Percentiles rank a stretch among this genome's conserved stretches.
These are phyloP conservation scores for Aureobasidium leucospermi DNA, from an alignment of 2,329 filamentous ascomycete species.

Conservation along the genomic window DNA sequence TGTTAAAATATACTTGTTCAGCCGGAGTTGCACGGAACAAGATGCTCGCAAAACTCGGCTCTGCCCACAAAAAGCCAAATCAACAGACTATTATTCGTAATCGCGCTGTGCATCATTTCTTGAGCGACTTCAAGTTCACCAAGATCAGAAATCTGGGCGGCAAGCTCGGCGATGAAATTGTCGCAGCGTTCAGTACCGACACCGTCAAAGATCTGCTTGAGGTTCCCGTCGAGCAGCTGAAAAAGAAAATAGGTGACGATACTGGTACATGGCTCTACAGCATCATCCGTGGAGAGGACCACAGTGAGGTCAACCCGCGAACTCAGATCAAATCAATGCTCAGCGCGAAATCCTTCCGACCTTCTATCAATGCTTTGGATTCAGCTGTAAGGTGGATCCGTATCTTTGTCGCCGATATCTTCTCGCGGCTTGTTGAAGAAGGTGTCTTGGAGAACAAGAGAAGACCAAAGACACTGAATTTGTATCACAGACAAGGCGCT, in stretches of 20 bases:
- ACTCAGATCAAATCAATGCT: conserved; percentile 97
- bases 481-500: conserved; percentile 69
- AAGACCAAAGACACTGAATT: conserved; percentile 73
- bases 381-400: conserved; percentile 79
- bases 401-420: conserved; percentile 90
- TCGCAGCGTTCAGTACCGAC: conserved; percentile 74
- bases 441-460: conserved; percentile 81
- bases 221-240: conserved; percentile 67
- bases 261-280: conserved; percentile 81
- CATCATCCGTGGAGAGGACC: conserved; percentile 77
- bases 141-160: conserved; percentile 94
- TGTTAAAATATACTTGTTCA: conserved; percentile 82
- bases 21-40: conserved; percentile 87
- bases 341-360: conserved; percentile 89
- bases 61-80: conserved; percentile 86
- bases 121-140: conserved; percentile 82
- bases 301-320: conserved; percentile 79
- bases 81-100: conserved; percentile 90
- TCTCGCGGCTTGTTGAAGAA: conserved; percentile 81
- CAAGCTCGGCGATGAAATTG: conserved; percentile 83
- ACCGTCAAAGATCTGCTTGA: conserved; percentile 66
- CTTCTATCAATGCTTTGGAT: conserved; percentile 68
- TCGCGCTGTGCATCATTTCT: conserved; percentile 69
- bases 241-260: conserved; percentile 72
- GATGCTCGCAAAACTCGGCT: conserved; percentile 89